Conservation (phyloP, 2,329 filamentous ascomycete species). For the Neofusicoccum kwambonambiense region DNA sequence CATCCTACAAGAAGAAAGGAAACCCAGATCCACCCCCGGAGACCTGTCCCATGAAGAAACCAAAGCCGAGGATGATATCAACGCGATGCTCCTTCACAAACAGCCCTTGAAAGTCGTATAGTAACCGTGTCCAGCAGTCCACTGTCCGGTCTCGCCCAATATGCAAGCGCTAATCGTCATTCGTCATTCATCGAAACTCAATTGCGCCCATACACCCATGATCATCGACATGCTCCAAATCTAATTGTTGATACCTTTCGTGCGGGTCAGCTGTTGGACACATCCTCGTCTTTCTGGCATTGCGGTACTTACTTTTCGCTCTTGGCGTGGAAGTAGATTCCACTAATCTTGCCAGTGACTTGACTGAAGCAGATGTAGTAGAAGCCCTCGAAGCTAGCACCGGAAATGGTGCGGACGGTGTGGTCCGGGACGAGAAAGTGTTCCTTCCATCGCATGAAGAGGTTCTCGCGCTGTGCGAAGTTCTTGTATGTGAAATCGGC, state of each 20-base stretch:
- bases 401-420: conserved; percentile 82
- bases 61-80: conserved; percentile 16
- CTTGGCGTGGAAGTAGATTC: conserved; percentile 97
- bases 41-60: conserved; percentile 15
- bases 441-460: conserved; percentile 99
- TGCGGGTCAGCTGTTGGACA: background rate
- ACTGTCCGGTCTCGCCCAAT: conserved; percentile 11
- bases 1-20: conserved; percentile 13
- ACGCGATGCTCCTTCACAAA: conserved; percentile 13
- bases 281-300: background rate
- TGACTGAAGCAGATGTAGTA: conserved; percentile 99
- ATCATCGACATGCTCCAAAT: conserved; percentile 84
- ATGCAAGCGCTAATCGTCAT: conserved; percentile 21
- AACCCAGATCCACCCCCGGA: conserved; percentile 12
- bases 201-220: conserved; percentile 79
- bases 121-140: background rate
- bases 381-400: conserved; percentile 96
- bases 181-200: conserved; percentile 72
- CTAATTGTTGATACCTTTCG: conserved; percentile 82
- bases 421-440: conserved; percentile 97
- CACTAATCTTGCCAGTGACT: conserved; percentile 77
- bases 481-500: conserved; percentile 64
- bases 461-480: conserved; percentile 75
- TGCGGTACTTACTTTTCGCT: conserved; percentile 81
- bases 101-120: conserved; percentile 3